phyloP scores from a whole-genome alignment of 805 yeast genomes.

The Candida morakotiae region DNA sequence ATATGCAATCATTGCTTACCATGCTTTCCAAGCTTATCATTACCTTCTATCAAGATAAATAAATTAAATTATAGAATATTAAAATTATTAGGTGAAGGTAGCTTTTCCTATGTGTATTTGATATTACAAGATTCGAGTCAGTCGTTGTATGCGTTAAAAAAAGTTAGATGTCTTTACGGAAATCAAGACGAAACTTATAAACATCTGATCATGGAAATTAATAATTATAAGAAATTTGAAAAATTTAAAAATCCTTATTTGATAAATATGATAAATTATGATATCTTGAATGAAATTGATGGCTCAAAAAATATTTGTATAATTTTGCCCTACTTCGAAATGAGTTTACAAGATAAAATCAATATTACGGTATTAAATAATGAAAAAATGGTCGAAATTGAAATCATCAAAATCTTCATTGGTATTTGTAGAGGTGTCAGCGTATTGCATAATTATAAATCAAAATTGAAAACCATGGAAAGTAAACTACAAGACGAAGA shows the following conservation, averaged over 20 bases:
- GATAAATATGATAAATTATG: slow-evolving; percentile 65
- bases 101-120: slow-evolving; percentile 80
- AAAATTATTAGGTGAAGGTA: slow-evolving; percentile 84
- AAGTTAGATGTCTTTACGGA: slow-evolving; percentile 85
- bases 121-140: slow-evolving; percentile 47
- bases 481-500: slow-evolving; percentile 5
- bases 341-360: slow-evolving; percentile 77
- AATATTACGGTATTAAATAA: slow-evolving; percentile 58
- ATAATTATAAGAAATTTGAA: slow-evolving; percentile 64
- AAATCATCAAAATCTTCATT: slow-evolving; percentile 56
- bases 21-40: slow-evolving; percentile 37
- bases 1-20: slow-evolving; percentile 36
- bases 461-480: slow-evolving; percentile 9
- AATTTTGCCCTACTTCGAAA: slow-evolving; percentile 70
- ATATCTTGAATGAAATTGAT: slow-evolving; percentile 66
- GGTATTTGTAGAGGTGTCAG: slow-evolving; percentile 75
- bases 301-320: slow-evolving; percentile 79
- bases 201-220: slow-evolving; percentile 73
- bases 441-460: slow-evolving; percentile 63
- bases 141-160: slow-evolving; percentile 67
- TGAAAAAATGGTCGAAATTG: slow-evolving; percentile 52
- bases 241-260: slow-evolving; percentile 57
- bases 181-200: slow-evolving; percentile 58
- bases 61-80: slow-evolving; percentile 58
- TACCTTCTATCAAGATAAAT: slow-evolving; percentile 62